Evolutionary conservation across 352 stramenopile species (phyloP), one percentile per base, ranked within the genome.

Genomic region (Globisporangium megalacanthum): DNA sequence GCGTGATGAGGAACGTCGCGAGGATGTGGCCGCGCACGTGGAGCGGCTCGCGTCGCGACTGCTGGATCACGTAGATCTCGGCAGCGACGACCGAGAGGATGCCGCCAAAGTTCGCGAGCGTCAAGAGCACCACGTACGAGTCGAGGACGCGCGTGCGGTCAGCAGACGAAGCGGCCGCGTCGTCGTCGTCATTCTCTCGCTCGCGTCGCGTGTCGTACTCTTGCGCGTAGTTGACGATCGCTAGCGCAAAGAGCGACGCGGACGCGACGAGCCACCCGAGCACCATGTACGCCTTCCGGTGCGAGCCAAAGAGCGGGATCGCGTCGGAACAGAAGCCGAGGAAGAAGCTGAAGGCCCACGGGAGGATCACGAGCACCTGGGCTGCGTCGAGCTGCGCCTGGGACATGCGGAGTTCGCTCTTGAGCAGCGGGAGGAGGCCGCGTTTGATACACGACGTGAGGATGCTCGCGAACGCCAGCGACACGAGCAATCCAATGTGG

Each of bases 221-320:
- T 35, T 83, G 68, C 0, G 68, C 65, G 59, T 82, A 82, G 55
- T 79, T 83, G 29, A 86, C 68, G 50, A 84, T 59, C 1, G 78
- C 68, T 31, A 88, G 75, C 1, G 52, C 61, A 47, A 88, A 88
- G 37, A 77, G 73, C 11, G 72, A 52, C 4, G 81, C 19, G 6
- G 79, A 49, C 6, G 72, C 62, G n/a, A 78, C 42, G 17, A 61
- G 31, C 79, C 79, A 87, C 6, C 67, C 79, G 17, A 68, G 33
- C 3, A 89, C 58, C 33, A 87, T 78, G 61, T 87, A 89, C 3
- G 69, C 31, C 55, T 86, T 86, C 9, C 79, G 67, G 41, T 76
- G 58, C 25, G 61, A 65, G n/a, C 69, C 72, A 14, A 83, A 52
- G 37, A 89, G 50, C 0, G 76, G 64, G 11, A 82, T 45, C 8